phyloP scores from a whole-genome alignment of 306 rosid species.

The Cotoneaster glaucophyllus region DNA sequence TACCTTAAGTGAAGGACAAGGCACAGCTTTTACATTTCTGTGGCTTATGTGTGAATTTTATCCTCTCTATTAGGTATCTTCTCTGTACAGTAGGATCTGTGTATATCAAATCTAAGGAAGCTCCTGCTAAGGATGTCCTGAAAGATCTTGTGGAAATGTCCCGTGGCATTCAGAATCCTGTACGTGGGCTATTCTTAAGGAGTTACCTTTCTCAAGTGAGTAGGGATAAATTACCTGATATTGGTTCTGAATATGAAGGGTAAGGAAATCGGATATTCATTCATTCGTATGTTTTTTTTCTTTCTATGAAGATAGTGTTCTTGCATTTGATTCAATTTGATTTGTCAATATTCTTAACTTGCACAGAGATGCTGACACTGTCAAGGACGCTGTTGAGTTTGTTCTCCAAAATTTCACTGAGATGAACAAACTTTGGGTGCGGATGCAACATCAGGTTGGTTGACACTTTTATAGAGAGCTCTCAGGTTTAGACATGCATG shows the following conservation, averaged over 20 bases:
- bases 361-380: constrained; percentile 53
- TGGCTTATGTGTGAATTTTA: background rate
- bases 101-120: constrained; percentile 57
- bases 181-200: constrained; percentile 54
- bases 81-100: constrained; percentile 61
- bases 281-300: background rate
- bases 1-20: background rate
- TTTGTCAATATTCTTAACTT: constrained; percentile 2
- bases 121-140: constrained; percentile 55
- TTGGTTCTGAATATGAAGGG: constrained; percentile 66
- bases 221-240: constrained; percentile 54
- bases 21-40: background rate
- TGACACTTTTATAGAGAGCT: constrained; percentile 23
- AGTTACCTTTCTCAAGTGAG: constrained; percentile 66
- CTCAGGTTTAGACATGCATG: constrained; percentile 40
- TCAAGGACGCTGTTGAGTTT: constrained; percentile 54
- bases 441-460: constrained; percentile 72
- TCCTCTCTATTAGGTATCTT: constrained; percentile 32
- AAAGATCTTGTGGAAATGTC: constrained; percentile 66
- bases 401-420: constrained; percentile 59
- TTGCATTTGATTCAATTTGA: background rate
- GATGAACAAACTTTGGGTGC: constrained; percentile 69
- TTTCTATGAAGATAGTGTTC: background rate
- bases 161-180: constrained; percentile 56
- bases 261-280: constrained; percentile 17